Conservation (phyloP, 768 basidiomycete species). For the Kwoniella botswanensis region DNA sequence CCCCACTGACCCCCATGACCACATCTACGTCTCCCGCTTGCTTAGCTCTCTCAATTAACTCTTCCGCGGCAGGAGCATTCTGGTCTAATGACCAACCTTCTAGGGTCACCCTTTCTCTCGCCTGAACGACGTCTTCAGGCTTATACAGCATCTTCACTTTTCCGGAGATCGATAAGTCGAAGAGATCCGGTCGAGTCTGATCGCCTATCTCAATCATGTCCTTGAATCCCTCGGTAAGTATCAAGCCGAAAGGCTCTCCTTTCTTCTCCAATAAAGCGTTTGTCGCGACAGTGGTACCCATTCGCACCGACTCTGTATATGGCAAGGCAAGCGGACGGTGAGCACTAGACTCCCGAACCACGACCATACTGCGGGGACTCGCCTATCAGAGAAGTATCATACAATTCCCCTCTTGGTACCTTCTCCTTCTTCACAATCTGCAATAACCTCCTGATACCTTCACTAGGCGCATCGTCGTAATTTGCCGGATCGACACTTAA, state of each 20-base stretch:
- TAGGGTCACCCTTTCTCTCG: constrained; percentile 41
- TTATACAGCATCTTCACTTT: constrained; percentile 57
- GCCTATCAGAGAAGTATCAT: constrained; percentile 41
- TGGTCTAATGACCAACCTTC: constrained; percentile 41
- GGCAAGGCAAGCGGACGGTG: not conserved
- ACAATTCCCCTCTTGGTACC: constrained; percentile 28
- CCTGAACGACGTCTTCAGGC: constrained; percentile 62
- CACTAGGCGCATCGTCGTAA: constrained; percentile 87
- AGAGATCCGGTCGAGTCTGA: constrained; percentile 67
- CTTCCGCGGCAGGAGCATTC: constrained; percentile 32
- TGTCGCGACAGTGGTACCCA: constrained; percentile 44
- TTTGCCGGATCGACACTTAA: constrained; percentile 78
- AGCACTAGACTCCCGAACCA: not conserved
- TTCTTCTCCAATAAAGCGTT: constrained; percentile 47
- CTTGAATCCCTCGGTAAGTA: constrained; percentile 47
- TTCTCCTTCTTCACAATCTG: constrained; percentile 35
- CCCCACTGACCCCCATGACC: constrained; percentile 60
- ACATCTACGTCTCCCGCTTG: constrained; percentile 41
- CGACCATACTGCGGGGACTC: not conserved
- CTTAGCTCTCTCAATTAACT: constrained; percentile 21
- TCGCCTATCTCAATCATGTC: constrained; percentile 42
- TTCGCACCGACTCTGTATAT: constrained; percentile 24
- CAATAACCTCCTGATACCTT: constrained; percentile 44
- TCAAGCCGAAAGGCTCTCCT: constrained; percentile 42
- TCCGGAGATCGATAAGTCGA: constrained; percentile 72